Base-by-base conservation (phyloP, 139 green algal genomes). In the Chlamydomonas schloesseri region DNA sequence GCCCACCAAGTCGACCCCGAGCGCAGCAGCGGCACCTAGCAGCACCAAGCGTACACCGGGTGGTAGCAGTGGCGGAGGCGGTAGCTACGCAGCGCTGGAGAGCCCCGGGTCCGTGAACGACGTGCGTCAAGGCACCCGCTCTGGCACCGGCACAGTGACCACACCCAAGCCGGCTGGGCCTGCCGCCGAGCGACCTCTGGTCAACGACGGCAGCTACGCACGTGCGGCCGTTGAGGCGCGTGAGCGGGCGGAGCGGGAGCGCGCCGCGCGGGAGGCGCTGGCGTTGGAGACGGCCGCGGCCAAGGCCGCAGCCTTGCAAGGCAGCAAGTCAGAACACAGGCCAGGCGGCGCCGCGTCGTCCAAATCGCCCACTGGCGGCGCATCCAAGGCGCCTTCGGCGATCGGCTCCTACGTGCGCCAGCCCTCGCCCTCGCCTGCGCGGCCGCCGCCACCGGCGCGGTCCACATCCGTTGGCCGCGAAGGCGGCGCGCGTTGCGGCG, bases 391-490 rank as follows among this genome's bases (percentile, higher is more conserved):
- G 28, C 78, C 78, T 4, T 84, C 78, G 20, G 34, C 78, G 18
- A 84, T 84, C 23, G 78, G 78, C 28, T 84, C 78, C 8, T 84
- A 84, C 42, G 78, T 72, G n/a, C 76, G 76, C 8, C 60, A 83
- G 37, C 76, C 76, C 60, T 83, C 76, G 20, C 76, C 76, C 0
- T 62, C 37, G n/a, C 76, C 36, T 62, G n/a, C 53, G 33, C n/a
- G 13, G 29, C 29, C n/a, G 64, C 26, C 6, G 2, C 14, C 26
- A 2, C 29, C 29, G 64, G 62, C 62, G 13, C 23, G 62, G 28
- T 31, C 62, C 26, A 36, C n/a, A 29, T 71, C 64, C 3, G 21
- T 10, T 11, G 64, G 64, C n/a, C 47, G 50, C 21, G 74, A 47
- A 23, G 57, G 33, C 1, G 36, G 57, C 34, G 74, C 33, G 68